These are phyloP conservation scores for Skeletonema marinoi DNA, from an alignment of 108 stramenopile genomes.

Conservation along the genomic window DNA sequence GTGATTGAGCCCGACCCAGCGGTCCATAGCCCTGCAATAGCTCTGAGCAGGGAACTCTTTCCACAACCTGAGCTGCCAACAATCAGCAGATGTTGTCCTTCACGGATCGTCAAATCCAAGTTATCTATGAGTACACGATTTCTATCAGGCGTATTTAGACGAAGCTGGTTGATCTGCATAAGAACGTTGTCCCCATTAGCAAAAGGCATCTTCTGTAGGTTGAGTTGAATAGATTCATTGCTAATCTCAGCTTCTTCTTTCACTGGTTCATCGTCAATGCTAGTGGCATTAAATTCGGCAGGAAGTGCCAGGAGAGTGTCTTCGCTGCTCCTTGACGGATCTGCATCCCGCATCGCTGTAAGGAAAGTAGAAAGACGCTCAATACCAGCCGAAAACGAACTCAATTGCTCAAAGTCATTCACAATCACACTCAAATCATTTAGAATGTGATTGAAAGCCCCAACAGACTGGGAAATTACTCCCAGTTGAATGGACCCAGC, in stretches of 20 bases:
- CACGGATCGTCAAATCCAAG: conserved; percentile 57
- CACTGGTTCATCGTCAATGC: neutral
- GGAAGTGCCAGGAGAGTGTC: conserved; percentile 42
- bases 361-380: conserved; percentile 86
- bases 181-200: conserved; percentile 24
- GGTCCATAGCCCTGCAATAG: conserved; percentile 94
- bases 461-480: conserved; percentile 84
- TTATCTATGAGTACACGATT: conserved; percentile 68
- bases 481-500: conserved; percentile 89
- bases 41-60: conserved; percentile 84
- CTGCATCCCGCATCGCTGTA: conserved; percentile 71
- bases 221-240: conserved; percentile 32
- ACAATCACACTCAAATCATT: conserved; percentile 78
- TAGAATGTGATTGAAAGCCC: conserved; percentile 83
- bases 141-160: conserved; percentile 79
- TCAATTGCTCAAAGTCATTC: conserved; percentile 93
- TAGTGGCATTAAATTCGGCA: conserved; percentile 13
- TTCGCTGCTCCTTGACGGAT: conserved; percentile 47
- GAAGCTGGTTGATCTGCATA: conserved; percentile 57
- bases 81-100: conserved; percentile 87
- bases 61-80: conserved; percentile 90
- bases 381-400: conserved; percentile 88
- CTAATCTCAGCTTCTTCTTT: neutral
- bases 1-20: conserved; percentile 78
- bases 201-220: conserved; percentile 28